Evolutionary conservation across 179 eudicot species (phyloP), one percentile per base, ranked within the genome.

Genomic region (Heliamphora pulchella): DNA sequence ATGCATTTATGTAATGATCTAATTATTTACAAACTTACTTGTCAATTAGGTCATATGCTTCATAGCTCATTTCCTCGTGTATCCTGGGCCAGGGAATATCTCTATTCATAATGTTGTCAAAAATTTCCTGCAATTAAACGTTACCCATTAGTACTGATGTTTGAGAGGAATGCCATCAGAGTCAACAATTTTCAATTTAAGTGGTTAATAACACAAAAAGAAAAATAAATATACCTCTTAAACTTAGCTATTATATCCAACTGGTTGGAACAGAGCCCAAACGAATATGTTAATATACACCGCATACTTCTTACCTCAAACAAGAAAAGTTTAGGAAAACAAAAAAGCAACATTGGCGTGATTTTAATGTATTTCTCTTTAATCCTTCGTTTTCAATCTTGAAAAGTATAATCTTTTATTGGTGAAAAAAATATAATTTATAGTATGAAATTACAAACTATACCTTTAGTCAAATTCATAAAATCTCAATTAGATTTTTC

Each of bases 41-140:
- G 90, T 89, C 79, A 78, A 96, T 91, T 79, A 96, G 89, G 84
- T 96, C 95, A 82, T 90, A 86, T 8, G 97, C 93, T 83, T 90
- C 99, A 57, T 41, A 85, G 86, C 98, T 92, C 88, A 96, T 89
- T 82, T 96, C 99, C 80, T 94, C 98, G 4, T 93, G 97, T 76
- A 94, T 82, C 87, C 78, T 91, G 77, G 98, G 99, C 99, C 99
- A 94, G 48, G 98, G 97, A 72, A 96, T 90, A 82, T 92, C 96
- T 76, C 89, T 87, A 83, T 96, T 96, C 91, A 96, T 89, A 46
- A 96, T 92, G 80, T 96, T 96, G 81, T 92, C 95, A 85, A 96
- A 96, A 81, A 96, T 93, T 88, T 89, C 84, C 99, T 96, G 99
- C 87, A 88, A 78, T 50, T 51, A 74, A 82, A 54, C 74, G 50